Evolutionary conservation across 2,329 filamentous ascomycete species (phyloP).

Genomic region (Chaetomiaceae sp.): DNA sequence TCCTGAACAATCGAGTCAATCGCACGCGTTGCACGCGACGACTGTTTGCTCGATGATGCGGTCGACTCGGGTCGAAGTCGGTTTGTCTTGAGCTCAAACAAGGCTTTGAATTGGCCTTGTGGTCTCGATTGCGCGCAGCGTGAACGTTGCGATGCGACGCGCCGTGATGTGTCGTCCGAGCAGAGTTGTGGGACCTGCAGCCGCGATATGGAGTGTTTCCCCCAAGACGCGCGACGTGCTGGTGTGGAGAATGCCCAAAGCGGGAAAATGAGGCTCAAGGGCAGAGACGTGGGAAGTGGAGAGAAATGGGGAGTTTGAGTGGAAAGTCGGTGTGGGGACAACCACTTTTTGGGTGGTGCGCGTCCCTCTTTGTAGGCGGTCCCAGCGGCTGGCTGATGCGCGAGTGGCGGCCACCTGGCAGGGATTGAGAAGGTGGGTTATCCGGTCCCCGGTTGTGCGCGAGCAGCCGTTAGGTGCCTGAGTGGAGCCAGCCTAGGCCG

Average conservation of each 20-base stretch:
- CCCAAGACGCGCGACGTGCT: slow-evolving; percentile 21
- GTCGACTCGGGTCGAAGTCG: not conserved
- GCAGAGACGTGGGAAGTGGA: slow-evolving; percentile 32
- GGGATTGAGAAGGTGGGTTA: slow-evolving; percentile 20
- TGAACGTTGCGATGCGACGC: not conserved
- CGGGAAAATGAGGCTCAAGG: slow-evolving; percentile 30
- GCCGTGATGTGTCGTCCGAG: slow-evolving; percentile 13
- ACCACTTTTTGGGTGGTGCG: slow-evolving; percentile 39
- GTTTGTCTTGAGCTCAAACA: not conserved
- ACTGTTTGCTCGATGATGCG: slow-evolving; percentile 14
- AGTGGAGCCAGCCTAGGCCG: slow-evolving; percentile 20
- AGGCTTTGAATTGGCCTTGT: not conserved
- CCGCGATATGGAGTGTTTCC: slow-evolving; percentile 21
- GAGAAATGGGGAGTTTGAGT: slow-evolving; percentile 40
- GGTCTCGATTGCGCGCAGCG: slow-evolving; percentile 1
- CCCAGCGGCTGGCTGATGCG: slow-evolving; percentile 26
- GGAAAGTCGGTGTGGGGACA: slow-evolving; percentile 45
- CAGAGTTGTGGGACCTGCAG: slow-evolving; percentile 18
- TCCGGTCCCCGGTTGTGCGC: slow-evolving; percentile 16
- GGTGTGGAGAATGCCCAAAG: slow-evolving; percentile 28
- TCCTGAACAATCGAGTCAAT: slow-evolving; percentile 9
- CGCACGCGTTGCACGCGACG: slow-evolving; percentile 4
- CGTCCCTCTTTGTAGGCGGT: slow-evolving; percentile 29
- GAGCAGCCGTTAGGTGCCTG: slow-evolving; percentile 25
- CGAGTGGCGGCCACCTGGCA: slow-evolving; percentile 20